These are phyloP conservation scores for Candida odintsovae DNA, from an alignment of 805 yeast species.

Conservation along the genomic window DNA sequence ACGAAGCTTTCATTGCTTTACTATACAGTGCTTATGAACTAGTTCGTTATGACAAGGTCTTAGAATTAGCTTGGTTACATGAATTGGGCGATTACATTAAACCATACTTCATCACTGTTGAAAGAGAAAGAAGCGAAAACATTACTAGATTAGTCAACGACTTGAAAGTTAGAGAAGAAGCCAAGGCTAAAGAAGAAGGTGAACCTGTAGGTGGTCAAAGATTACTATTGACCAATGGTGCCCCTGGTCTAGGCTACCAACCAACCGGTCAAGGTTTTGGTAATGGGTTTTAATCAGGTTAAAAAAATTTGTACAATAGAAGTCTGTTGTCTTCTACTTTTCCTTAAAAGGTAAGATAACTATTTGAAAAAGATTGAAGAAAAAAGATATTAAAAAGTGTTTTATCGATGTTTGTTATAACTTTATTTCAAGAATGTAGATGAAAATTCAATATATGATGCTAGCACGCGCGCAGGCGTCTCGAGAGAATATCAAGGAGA, in stretches of 20 bases:
- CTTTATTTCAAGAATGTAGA: neutral
- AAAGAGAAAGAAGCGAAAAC: conserved; percentile 70
- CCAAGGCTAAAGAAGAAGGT: conserved; percentile 46
- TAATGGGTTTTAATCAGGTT: conserved; percentile 31
- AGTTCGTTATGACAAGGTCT: conserved; percentile 74
- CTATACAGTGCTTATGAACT: conserved; percentile 80
- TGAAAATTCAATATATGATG: no score
- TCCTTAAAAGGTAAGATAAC: neutral
- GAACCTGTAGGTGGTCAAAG: conserved; percentile 48
- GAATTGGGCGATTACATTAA: conserved; percentile 76
- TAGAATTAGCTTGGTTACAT: conserved; percentile 90
- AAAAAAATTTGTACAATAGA: neutral
- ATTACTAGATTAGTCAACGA: conserved; percentile 63
- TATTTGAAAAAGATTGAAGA: neutral
- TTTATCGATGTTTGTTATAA: neutral
- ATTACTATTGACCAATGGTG: conserved; percentile 79
- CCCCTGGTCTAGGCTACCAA: conserved; percentile 61
- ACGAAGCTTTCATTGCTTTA: conserved; percentile 89
- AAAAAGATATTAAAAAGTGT: neutral
- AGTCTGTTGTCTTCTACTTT: neutral
- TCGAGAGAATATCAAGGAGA: no score
- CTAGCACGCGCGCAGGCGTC: no score
- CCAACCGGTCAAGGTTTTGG: conserved; percentile 73
- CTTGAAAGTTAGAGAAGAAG: conserved; percentile 62
- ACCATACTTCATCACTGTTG: conserved; percentile 85